phyloP scores from a whole-genome alignment of 2,329 filamentous ascomycete species.

The Aspergillus pseudoviridinutans region DNA sequence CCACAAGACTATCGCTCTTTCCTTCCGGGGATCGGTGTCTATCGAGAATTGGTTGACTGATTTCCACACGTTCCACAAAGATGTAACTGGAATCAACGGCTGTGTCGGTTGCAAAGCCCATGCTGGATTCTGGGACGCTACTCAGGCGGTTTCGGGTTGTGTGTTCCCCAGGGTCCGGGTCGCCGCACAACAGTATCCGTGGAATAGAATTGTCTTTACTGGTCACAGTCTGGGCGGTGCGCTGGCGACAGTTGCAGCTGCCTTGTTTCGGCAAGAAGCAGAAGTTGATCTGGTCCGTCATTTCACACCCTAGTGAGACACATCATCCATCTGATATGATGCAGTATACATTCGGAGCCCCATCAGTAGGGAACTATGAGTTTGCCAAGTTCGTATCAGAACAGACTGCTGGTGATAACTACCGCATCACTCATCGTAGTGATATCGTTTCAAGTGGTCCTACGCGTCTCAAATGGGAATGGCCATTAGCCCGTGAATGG shows the following conservation, averaged over 20 bases:
- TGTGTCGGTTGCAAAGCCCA: constrained; percentile 5
- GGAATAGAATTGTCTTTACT: not conserved
- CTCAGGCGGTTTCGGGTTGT: not conserved
- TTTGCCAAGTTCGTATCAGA: constrained; percentile 3
- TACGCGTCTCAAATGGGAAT: not conserved
- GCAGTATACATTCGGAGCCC: constrained; percentile 5
- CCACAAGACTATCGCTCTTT: constrained; percentile 1
- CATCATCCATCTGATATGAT: too few relatives aligned
- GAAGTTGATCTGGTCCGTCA: constrained; percentile 2
- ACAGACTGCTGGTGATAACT: not conserved
- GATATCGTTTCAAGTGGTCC: constrained; percentile 2
- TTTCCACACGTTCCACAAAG: not conserved
- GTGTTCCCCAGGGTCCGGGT: not conserved
- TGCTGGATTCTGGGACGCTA: constrained; percentile 3
- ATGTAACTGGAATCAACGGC: not conserved
- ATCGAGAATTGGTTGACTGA: not conserved
- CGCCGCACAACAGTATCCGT: not conserved
- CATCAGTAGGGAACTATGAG: constrained; percentile 1
- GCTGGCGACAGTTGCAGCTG: not conserved
- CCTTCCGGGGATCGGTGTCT: constrained; percentile 4
- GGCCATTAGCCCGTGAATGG: constrained; percentile 1
- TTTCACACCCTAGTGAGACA: not conserved
- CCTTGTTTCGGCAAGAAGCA: not conserved
- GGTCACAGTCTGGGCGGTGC: constrained; percentile 5
- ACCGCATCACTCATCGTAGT: not conserved